A percentile compares a stretch with the other conserved stretches of the same genome.
phyloP scores from a whole-genome alignment of 208 protist species.

The Leishmania turanica region DNA sequence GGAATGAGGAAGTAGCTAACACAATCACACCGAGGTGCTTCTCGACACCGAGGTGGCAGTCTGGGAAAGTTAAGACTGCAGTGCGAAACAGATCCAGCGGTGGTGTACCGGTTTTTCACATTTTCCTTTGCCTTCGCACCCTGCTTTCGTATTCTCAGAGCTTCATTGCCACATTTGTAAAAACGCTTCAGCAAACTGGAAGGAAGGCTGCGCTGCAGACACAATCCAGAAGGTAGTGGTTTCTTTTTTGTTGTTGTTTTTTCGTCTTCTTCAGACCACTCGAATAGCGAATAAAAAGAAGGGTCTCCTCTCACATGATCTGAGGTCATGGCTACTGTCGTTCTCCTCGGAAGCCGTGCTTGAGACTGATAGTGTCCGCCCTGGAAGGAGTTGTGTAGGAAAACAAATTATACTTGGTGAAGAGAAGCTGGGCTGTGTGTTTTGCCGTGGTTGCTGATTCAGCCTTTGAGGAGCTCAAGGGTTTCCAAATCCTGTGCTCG shows the following conservation, averaged over 20 bases:
- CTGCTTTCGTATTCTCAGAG: not conserved
- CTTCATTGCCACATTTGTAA: not conserved
- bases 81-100: not conserved
- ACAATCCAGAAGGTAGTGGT: not conserved
- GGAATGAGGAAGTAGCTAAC: not conserved
- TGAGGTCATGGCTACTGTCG: not conserved
- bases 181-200: not conserved
- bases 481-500: not conserved
- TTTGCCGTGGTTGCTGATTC: not conserved
- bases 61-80: not conserved
- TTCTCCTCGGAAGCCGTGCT: not conserved
- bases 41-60: not conserved
- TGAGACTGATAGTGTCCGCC: too few species aligned
- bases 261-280: not conserved
- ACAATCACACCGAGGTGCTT: not conserved
- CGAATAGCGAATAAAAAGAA: slow-evolving; percentile 2
- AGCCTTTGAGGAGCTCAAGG: not conserved
- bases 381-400: not conserved
- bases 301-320: too few species aligned
- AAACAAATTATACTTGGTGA: not conserved
- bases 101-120: not conserved
- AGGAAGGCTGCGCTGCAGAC: not conserved
- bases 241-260: not conserved
- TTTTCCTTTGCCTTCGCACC: not conserved
- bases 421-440: not conserved